phyloP scores from a whole-genome alignment of 768 basidiomycete species.

The Termitomyces sp. region DNA sequence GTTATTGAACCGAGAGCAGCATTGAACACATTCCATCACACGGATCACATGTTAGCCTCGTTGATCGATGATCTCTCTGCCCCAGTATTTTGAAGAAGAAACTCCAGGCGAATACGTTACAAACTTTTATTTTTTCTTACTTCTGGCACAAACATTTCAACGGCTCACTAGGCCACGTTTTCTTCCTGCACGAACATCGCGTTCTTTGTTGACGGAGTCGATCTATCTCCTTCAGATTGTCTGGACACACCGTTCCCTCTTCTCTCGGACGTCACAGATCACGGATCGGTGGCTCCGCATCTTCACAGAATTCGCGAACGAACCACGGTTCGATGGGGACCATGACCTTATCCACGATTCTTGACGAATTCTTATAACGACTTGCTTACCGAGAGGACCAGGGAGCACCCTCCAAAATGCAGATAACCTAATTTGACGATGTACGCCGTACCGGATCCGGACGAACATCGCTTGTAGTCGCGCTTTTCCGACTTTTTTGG shows the following conservation, averaged over 20 bases:
- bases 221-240: slow-evolving; percentile 24
- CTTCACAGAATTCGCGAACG: slow-evolving; percentile 21
- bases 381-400: slow-evolving; percentile 9
- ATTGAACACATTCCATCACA: slow-evolving; percentile 23
- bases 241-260: slow-evolving; percentile 3
- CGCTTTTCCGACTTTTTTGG: slow-evolving; percentile 8
- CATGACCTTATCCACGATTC: slow-evolving; percentile 35
- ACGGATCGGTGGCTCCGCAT: slow-evolving; percentile 7
- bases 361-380: slow-evolving; percentile 34
- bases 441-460: slow-evolving; percentile 14
- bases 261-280: slow-evolving; percentile 8
- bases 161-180: slow-evolving; percentile 18
- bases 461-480: slow-evolving; percentile 13
- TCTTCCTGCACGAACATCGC: slow-evolving; percentile 26
- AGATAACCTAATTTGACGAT: slow-evolving; percentile 18
- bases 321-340: slow-evolving; percentile 26
- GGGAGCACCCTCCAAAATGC: not conserved
- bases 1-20: slow-evolving; percentile 23
- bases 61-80: slow-evolving; percentile 44
- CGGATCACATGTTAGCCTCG: slow-evolving; percentile 35
- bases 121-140: slow-evolving; percentile 13
- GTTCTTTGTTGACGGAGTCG: slow-evolving; percentile 23
- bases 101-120: slow-evolving; percentile 30
- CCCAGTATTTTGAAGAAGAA: slow-evolving; percentile 26
- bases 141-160: slow-evolving; percentile 16